Conservation (phyloP, 176 grass and related monocot genomes). For the Cenchrus purpureus region DNA sequence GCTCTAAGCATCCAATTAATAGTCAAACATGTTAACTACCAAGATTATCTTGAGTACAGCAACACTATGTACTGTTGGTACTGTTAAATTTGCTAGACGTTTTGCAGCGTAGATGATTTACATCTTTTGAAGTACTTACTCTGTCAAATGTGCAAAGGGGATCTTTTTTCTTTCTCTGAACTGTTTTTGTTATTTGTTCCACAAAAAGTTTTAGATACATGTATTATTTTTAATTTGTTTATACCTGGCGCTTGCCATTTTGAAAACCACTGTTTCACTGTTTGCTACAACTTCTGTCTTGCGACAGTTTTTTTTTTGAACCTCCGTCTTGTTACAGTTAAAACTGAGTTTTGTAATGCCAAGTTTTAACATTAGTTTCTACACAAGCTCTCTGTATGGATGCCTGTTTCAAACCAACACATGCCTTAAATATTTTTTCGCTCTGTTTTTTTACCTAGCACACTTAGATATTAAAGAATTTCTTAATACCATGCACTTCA, state of each 20-base stretch:
- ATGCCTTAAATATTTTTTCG: slow-evolving; percentile 11
- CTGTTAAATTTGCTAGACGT: not conserved
- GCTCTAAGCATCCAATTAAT: not conserved
- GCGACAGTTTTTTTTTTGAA: not conserved
- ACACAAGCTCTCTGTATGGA: not conserved
- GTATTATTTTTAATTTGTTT: slow-evolving; percentile 5
- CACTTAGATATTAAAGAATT: slow-evolving; percentile 1
- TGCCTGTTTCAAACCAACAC: slow-evolving; percentile 2
- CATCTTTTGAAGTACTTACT: not conserved
- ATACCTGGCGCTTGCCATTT: not conserved
- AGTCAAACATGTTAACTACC: not conserved
- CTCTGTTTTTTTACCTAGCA: not conserved
- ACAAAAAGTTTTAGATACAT: not conserved
- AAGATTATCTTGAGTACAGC: slow-evolving; percentile 15
- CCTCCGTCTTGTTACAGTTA: not conserved
- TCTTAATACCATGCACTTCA: slow-evolving; percentile 15
- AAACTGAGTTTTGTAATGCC: not conserved
- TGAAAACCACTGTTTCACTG: not conserved
- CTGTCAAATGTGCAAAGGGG: not conserved
- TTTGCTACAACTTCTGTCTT: not conserved
- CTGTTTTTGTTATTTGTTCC: not conserved
- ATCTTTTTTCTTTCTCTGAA: not conserved
- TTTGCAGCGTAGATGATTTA: not conserved
- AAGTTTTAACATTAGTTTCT: not conserved
- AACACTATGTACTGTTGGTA: slow-evolving; percentile 20